Evolutionary conservation across 2,329 filamentous ascomycete genomes (phyloP).

Genomic region (Elsinoe ampelina): DNA sequence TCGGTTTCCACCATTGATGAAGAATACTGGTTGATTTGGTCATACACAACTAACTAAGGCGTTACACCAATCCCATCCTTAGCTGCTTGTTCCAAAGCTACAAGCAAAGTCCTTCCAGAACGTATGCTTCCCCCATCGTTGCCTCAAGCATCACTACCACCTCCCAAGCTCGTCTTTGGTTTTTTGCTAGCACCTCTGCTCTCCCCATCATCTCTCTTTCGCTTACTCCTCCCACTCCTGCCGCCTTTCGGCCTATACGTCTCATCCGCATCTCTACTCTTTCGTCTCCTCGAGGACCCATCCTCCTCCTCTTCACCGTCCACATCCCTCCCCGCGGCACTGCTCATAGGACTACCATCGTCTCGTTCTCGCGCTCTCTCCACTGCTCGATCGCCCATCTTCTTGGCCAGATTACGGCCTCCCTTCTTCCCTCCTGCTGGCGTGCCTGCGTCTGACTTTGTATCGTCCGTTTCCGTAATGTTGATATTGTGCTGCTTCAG

Average conservation of each 20-base stretch:
- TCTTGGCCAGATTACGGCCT: constrained; percentile 26
- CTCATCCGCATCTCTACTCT: constrained; percentile 32
- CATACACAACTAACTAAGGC: no score
- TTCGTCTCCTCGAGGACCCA: constrained; percentile 27
- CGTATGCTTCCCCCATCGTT: no score
- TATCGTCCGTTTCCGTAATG: constrained; percentile 15
- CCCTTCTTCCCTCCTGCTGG: constrained; percentile 69
- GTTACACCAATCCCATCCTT: no score
- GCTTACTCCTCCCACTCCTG: constrained; percentile 37
- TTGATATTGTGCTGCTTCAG: constrained; percentile 37
- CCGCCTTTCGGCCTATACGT: constrained; percentile 42
- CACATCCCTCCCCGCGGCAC: constrained; percentile 27
- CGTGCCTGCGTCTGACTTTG: constrained; percentile 45
- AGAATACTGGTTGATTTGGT: no score
- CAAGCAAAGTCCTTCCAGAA: background rate
- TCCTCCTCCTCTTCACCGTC: constrained; percentile 32
- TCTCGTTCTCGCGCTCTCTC: constrained; percentile 25
- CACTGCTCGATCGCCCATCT: constrained; percentile 28
- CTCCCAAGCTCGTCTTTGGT: constrained; percentile 17
- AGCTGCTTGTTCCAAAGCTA: no score
- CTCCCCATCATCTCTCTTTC: constrained; percentile 24
- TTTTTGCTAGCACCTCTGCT: constrained; percentile 17
- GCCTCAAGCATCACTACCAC: constrained; percentile 6
- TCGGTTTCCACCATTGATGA: no score
- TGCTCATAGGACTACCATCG: constrained; percentile 25